Evolutionary conservation across 2,329 filamentous ascomycete genomes (phyloP).

Genomic region (Cercospora nicotianae): DNA sequence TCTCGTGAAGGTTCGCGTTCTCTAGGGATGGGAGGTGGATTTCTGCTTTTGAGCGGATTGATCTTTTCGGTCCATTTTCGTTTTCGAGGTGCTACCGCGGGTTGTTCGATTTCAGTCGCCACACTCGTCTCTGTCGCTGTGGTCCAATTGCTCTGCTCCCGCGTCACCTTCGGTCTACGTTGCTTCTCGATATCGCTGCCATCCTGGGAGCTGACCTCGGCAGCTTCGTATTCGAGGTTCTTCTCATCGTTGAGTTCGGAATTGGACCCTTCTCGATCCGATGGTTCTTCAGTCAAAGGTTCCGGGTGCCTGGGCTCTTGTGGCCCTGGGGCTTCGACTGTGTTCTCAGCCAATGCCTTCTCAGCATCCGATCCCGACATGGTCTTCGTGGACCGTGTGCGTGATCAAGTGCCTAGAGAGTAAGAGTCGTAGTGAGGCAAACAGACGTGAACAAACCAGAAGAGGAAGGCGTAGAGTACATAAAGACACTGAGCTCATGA

Average conservation of each 20-base stretch:
- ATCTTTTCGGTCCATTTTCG: slow-evolving; percentile 63
- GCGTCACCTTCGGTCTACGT: slow-evolving; percentile 20
- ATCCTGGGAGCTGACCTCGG: slow-evolving; percentile 28
- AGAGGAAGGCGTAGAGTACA: slow-evolving; percentile 7
- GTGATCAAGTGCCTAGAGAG: neutral
- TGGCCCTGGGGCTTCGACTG: slow-evolving; percentile 20
- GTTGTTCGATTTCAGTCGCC: slow-evolving; percentile 27
- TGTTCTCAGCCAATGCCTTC: slow-evolving; percentile 20
- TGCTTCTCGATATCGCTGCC: slow-evolving; percentile 28
- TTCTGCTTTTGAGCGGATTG: slow-evolving; percentile 51
- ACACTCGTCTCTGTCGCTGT: slow-evolving; percentile 37
- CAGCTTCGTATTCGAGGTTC: slow-evolving; percentile 35
- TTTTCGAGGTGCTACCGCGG: slow-evolving; percentile 38
- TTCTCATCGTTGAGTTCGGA: slow-evolving; percentile 40
- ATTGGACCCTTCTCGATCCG: slow-evolving; percentile 39
- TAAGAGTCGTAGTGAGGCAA: neutral
- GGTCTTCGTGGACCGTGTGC: slow-evolving; percentile 2
- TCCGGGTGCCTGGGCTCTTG: slow-evolving; percentile 38
- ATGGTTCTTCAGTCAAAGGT: slow-evolving; percentile 44
- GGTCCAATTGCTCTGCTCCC: slow-evolving; percentile 39
- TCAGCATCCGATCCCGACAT: slow-evolving; percentile 25
- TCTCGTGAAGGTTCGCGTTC: slow-evolving; percentile 63
- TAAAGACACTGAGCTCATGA: slow-evolving; percentile 11
- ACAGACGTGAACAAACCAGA: neutral
- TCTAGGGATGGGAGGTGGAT: slow-evolving; percentile 57